Evolutionary conservation across 2,329 filamentous ascomycete species (phyloP), one percentile per base, ranked within the genome.

Genomic region (Sarocladium strictum): DNA sequence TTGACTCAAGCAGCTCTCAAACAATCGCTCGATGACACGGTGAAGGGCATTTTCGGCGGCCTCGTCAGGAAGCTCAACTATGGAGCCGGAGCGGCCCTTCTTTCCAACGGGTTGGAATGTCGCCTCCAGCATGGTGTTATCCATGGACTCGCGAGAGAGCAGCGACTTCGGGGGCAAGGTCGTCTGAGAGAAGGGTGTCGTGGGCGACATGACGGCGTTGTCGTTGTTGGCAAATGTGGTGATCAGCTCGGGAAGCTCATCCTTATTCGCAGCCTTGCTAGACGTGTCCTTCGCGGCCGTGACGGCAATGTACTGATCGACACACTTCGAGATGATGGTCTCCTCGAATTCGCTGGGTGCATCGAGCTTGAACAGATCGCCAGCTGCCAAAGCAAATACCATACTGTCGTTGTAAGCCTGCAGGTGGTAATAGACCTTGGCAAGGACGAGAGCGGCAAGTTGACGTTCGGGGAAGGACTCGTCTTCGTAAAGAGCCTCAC

Each of bases 381-480:
- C 94, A 23, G 94, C 92, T 56, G 91, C 92, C 45, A 99, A 83
- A 59, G 94, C 94, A 72, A 99, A 97, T 53, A 90, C 89, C 93
- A 99, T 97, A 73, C 93, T 97, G 76, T 99, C 94, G 69, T 97
- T 94, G 77, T 99, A 99, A 70, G 94, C 94, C 74, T 97, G 91
- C 53, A 99, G 85, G 69, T 99, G 94, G 69, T 97, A 99, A 77
- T 97, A 99, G 62, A 97, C 91, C 80, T 99, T 99, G 63, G 94
- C 89, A 41, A 96, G 88, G 54, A 99, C 91, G 51, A 99, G 81
- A 54, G 94, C 94, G 54, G 94, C 94, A 55, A 99, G 86, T 70
- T 94, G 89, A 66, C 93, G 90, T 71, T 99, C 89, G 50, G 92
- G 89, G 67, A 99, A 99, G 57, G 83, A 81, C 65, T 96, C 90